phyloP scores from a whole-genome alignment of 2,329 filamentous ascomycete species.

The Fusarium tupiense region DNA sequence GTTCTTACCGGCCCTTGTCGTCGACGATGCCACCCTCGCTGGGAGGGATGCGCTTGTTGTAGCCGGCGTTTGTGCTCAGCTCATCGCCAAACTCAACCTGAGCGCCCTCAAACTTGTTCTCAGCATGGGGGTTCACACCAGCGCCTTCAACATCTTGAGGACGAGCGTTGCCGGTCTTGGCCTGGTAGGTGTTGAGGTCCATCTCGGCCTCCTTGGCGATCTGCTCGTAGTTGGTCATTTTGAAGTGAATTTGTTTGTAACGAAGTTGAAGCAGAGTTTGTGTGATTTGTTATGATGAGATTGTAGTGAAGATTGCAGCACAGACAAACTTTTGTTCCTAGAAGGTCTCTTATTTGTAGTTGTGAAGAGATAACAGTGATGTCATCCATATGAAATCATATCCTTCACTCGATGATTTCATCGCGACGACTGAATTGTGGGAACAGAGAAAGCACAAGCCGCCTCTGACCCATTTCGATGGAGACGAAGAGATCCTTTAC shows the following conservation, averaged over 20 bases:
- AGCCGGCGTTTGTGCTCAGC: conserved; percentile 56
- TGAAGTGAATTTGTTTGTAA: not conserved
- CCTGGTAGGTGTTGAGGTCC: conserved; percentile 59
- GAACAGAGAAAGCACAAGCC: conserved; percentile 13
- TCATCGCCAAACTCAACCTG: conserved; percentile 52
- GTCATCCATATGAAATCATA: conserved; percentile 43
- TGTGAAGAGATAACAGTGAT: conserved; percentile 18
- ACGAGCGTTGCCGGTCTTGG: conserved; percentile 57
- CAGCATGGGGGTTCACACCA: conserved; percentile 54
- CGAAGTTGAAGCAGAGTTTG: not conserved
- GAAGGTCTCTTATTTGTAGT: conserved; percentile 23
- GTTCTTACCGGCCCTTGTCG: conserved; percentile 55
- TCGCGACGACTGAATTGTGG: conserved; percentile 30
- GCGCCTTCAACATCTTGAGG: conserved; percentile 52
- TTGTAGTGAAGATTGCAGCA: not conserved
- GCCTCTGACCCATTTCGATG: not conserved
- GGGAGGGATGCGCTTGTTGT: conserved; percentile 57
- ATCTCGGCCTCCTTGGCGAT: conserved; percentile 58
- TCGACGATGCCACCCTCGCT: conserved; percentile 57
- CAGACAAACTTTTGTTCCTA: not conserved
- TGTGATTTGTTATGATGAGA: not conserved
- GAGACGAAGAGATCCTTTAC: not conserved
- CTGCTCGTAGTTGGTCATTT: conserved; percentile 51
- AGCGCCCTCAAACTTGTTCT: conserved; percentile 53
- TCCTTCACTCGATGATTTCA: conserved; percentile 39